Percentiles rank a stretch among this genome's conserved stretches.
Conservation (phyloP, 306 rosid genomes). For the Alnus glutinosa region DNA sequence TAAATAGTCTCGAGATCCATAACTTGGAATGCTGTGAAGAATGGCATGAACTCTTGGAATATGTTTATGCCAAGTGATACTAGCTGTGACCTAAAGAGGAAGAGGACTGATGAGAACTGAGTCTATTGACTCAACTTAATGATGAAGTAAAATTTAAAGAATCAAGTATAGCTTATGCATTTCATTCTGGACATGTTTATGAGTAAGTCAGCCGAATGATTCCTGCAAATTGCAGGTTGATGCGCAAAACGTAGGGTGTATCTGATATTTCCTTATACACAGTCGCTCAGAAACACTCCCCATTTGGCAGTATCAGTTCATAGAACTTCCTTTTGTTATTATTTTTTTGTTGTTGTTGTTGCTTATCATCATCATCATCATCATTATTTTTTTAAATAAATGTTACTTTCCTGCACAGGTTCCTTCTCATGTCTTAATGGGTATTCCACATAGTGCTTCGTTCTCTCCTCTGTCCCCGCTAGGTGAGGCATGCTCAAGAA, state of each 20-base stretch:
- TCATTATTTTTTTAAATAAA: conserved; percentile 1
- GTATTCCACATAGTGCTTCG: conserved; percentile 55
- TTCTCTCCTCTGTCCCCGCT: conserved; percentile 62
- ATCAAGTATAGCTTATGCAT: not conserved
- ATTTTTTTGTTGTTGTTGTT: conserved; percentile 1
- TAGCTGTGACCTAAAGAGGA: not conserved
- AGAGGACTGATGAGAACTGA: not conserved
- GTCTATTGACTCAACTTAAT: not conserved
- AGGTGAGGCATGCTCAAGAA: conserved; percentile 84
- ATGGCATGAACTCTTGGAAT: not conserved
- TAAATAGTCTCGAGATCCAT: not conserved
- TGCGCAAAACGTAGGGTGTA: not conserved
- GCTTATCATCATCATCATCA: not conserved
- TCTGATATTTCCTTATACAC: not conserved
- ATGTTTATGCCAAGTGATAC: not conserved
- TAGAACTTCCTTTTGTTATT: not conserved
- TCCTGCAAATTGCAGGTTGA: not conserved
- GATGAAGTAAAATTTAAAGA: not conserved
- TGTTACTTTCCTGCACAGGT: conserved; percentile 41
- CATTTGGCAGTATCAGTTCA: not conserved
- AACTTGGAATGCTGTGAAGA: not conserved
- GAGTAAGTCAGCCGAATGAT: not conserved
- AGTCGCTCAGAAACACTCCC: not conserved
- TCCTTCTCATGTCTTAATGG: conserved; percentile 74
- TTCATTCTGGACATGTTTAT: not conserved